A percentile compares a stretch with the other conserved stretches of the same genome.
phyloP scores from a whole-genome alignment of 257 asterid species.

The Coffea canephora region DNA sequence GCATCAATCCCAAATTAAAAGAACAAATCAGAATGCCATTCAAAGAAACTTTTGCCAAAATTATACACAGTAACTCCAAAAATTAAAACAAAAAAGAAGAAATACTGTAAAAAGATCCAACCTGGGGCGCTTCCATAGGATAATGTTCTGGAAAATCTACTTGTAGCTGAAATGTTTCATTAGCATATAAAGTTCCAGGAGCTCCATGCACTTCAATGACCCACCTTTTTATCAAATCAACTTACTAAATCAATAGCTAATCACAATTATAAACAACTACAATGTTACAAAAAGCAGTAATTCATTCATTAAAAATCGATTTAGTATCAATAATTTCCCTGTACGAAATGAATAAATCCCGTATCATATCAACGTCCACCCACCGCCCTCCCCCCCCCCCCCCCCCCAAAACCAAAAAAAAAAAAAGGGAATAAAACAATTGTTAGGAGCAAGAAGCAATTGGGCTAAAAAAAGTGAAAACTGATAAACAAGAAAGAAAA shows the following conservation, averaged over 20 bases:
- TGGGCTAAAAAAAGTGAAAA: neutral
- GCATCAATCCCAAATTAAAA: constrained; percentile 8
- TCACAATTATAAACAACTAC: neutral
- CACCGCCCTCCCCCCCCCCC: neutral
- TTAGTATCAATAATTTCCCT: neutral
- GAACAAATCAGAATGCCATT: neutral
- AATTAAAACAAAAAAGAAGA: neutral
- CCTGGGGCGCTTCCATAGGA: constrained; percentile 62
- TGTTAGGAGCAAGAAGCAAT: neutral
- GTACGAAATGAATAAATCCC: neutral
- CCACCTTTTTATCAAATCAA: constrained; percentile 35
- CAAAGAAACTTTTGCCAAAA: neutral
- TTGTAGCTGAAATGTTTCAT: constrained; percentile 49
- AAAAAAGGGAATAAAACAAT: neutral
- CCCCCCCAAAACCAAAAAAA: too few species aligned
- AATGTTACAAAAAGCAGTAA: neutral
- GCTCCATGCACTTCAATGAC: constrained; percentile 52
- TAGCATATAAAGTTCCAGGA: constrained; percentile 40
- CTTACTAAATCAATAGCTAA: neutral
- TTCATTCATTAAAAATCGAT: neutral
- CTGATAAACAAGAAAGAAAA: neutral
- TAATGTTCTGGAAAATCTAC: constrained; percentile 56
- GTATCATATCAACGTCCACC: too few species aligned
- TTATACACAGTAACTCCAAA: neutral
- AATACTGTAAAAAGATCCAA: neutral